Percentiles rank a stretch among this genome's conserved stretches.
Evolutionary conservation across 2,329 filamentous ascomycete species (phyloP).

Genomic region (Pseudogymnoascus destructans): DNA sequence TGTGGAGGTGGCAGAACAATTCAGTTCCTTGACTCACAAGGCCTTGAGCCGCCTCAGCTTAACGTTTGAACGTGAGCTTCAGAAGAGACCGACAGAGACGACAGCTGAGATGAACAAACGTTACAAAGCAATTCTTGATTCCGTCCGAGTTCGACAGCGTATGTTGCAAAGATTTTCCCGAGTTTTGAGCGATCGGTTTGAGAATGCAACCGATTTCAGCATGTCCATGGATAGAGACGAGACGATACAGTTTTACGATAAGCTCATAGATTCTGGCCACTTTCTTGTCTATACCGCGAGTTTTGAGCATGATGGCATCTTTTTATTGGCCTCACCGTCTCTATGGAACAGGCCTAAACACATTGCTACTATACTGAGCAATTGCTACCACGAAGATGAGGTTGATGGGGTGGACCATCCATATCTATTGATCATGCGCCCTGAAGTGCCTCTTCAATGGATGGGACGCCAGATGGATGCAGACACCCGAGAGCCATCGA

Average conservation of each 20-base stretch:
- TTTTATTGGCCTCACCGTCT: constrained; percentile 73
- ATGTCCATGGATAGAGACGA: constrained; percentile 56
- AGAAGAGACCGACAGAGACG: constrained; percentile 71
- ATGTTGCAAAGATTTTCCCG: constrained; percentile 94
- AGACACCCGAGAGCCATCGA: constrained; percentile 60
- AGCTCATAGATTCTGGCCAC: constrained; percentile 69
- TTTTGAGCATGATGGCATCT: constrained; percentile 61
- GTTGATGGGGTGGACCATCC: constrained; percentile 66
- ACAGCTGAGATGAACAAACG: constrained; percentile 86
- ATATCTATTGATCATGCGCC: constrained; percentile 74
- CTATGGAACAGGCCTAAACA: constrained; percentile 64
- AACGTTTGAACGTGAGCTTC: constrained; percentile 85
- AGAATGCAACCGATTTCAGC: constrained; percentile 92
- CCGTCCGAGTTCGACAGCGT: constrained; percentile 85
- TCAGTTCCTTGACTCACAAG: constrained; percentile 86
- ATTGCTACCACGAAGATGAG: constrained; percentile 58
- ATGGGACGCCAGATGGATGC: constrained; percentile 62
- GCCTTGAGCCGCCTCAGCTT: constrained; percentile 75
- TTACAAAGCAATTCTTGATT: constrained; percentile 91
- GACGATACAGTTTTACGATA: constrained; percentile 64
- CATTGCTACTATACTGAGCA: constrained; percentile 75
- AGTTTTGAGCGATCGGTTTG: constrained; percentile 82
- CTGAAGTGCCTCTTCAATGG: constrained; percentile 70
- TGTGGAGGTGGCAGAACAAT: constrained; percentile 94
- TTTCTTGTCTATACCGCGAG: constrained; percentile 67